Evolutionary conservation across 2,329 filamentous ascomycete species (phyloP).

Genomic region (Monilinia laxa): DNA sequence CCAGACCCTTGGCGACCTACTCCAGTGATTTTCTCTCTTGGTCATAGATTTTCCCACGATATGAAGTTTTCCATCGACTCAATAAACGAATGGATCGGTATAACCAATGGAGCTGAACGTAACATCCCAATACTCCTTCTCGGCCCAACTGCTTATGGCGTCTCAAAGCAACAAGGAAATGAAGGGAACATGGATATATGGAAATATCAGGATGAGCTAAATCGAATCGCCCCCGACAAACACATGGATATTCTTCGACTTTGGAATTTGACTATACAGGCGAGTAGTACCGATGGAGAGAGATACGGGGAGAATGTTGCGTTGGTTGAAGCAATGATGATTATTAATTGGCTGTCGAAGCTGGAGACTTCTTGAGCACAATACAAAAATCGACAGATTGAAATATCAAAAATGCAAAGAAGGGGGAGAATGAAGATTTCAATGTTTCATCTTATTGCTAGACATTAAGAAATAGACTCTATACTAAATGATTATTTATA

Average conservation of each 20-base stretch:
- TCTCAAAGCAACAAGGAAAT: constrained; percentile 16
- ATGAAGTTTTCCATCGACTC: constrained; percentile 38
- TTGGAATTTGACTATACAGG: constrained; percentile 47
- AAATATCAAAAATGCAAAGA: neutral
- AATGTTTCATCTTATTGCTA: neutral
- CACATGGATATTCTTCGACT: constrained; percentile 45
- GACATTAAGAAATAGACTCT: neutral
- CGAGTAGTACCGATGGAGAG: constrained; percentile 43
- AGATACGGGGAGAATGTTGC: constrained; percentile 44
- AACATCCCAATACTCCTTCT: constrained; percentile 47
- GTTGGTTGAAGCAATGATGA: constrained; percentile 44
- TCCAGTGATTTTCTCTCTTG: constrained; percentile 43
- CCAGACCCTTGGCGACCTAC: constrained; percentile 43
- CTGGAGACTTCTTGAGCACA: constrained; percentile 36
- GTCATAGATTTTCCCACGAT: constrained; percentile 39
- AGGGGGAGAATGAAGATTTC: neutral
- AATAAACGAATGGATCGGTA: constrained; percentile 44
- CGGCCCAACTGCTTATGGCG: constrained; percentile 41
- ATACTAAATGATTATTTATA: neutral
- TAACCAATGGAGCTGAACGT: constrained; percentile 41
- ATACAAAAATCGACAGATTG: too few relatives aligned
- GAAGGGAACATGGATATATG: constrained; percentile 35
- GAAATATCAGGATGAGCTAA: constrained; percentile 43
- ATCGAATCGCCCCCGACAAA: constrained; percentile 38
- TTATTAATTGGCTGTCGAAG: constrained; percentile 42